Evolutionary conservation across 176 grass and related monocot species (phyloP).

Genomic region (Paspalum vaginatum): DNA sequence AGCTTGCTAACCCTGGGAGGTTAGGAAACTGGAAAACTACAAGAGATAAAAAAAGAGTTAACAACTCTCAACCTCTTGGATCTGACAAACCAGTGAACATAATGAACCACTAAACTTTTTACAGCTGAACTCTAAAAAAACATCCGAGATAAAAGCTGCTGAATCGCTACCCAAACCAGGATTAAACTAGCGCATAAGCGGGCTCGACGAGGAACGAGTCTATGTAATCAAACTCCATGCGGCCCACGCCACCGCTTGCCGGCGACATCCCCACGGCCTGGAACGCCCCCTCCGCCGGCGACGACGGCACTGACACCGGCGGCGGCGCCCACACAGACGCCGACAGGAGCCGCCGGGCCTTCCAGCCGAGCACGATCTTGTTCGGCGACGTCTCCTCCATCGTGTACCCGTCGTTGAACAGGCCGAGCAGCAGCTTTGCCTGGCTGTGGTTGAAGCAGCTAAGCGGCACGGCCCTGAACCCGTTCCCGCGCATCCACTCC

Average conservation of each 20-base stretch:
- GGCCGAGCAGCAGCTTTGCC: conserved; percentile 64
- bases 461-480: conserved; percentile 50
- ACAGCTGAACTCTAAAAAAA: conserved; percentile 23
- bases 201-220: conserved; percentile 58
- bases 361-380: conserved; percentile 71
- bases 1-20: too few species aligned
- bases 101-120: conserved; percentile 14
- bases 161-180: neutral
- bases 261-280: conserved; percentile 32
- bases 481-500: conserved; percentile 62
- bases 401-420: conserved; percentile 76
- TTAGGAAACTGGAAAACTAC: too few species aligned
- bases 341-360: conserved; percentile 54
- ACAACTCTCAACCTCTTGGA: conserved; percentile 13
- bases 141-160: neutral
- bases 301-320: conserved; percentile 26
- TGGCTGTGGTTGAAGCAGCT: conserved; percentile 86
- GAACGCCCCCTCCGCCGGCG: conserved; percentile 12
- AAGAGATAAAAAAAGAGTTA: neutral
- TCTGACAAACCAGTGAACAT: conserved; percentile 6
- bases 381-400: conserved; percentile 59
- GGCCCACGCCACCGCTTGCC: conserved; percentile 17
- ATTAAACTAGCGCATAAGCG: conserved; percentile 48
- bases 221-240: conserved; percentile 49
- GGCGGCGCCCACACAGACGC: conserved; percentile 65